Percentiles rank a stretch among this genome's conserved stretches.
phyloP scores from a whole-genome alignment of 345 rosid genomes.

The Nasturtium officinale region DNA sequence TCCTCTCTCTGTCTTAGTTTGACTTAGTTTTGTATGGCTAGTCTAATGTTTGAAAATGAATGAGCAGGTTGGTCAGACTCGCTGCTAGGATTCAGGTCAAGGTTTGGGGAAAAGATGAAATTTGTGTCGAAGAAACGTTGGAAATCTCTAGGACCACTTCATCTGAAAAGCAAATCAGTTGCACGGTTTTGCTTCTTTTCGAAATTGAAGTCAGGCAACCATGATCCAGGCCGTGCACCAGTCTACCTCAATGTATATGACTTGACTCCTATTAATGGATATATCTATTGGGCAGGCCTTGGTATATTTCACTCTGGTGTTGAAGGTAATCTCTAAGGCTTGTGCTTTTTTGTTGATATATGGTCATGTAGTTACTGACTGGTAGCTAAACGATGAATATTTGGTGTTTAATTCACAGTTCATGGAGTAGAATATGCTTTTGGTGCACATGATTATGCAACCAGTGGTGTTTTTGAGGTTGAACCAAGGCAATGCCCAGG shows the following conservation, averaged over 20 bases:
- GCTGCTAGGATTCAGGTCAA: constrained; percentile 41
- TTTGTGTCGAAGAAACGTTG: constrained; percentile 60
- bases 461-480: constrained; percentile 92
- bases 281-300: constrained; percentile 94
- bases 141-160: constrained; percentile 58
- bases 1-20: neutral
- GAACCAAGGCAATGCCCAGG: constrained; percentile 96
- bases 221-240: constrained; percentile 65
- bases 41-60: constrained; percentile 19
- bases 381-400: neutral
- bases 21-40: neutral
- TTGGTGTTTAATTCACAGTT: constrained; percentile 48
- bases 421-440: constrained; percentile 96
- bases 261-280: constrained; percentile 85
- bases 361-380: constrained; percentile 4
- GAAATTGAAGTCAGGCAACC: constrained; percentile 60
- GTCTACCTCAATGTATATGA: constrained; percentile 95
- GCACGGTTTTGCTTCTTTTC: constrained; percentile 76
- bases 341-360: neutral
- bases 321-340: constrained; percentile 64
- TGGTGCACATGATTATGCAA: constrained; percentile 90
- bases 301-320: constrained; percentile 98
- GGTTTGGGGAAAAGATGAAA: constrained; percentile 64
- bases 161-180: constrained; percentile 62
- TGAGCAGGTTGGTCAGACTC: constrained; percentile 50